Base-by-base conservation (phyloP, 1,139 yeast genomes). In the Zygosaccharomyces sapae region DNA sequence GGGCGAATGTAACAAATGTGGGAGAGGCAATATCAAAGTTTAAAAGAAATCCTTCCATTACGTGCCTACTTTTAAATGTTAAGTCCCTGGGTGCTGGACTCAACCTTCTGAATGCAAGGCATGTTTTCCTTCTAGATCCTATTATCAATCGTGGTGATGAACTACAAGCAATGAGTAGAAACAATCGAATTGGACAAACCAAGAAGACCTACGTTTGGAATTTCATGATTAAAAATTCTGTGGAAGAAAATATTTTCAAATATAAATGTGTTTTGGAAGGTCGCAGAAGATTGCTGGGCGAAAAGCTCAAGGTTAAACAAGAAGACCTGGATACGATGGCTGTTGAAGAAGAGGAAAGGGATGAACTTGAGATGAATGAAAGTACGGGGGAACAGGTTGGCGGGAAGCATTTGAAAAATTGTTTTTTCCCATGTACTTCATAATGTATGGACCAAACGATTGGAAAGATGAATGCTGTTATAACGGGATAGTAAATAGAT, bases 181-280 rank as follows among this genome's bases (percentile, higher is more conserved):
- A 92, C 39, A 96, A 90, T 62, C 71, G 98, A 52, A 90, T 92
- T 61, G 98, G 98, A 0, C 98, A 92, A 64, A 77, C 75, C 2
- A 71, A 74, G 36, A 79, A 77, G 13, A 92, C 97, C 0, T 84
- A 82, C 1, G 95, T 92, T 2, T 90, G 97, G 96, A 83, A 86
- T 77, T 88, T 90, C 70, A 82, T 86, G 29, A 84, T 89, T 47
- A 80, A 77, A 49, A 82, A 84, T 40, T 81, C 96, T 0, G 94
- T 92, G n/a, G 98, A 92, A 65, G 96, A 90, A 63, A 82, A 86
- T 45, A 86, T 92, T 46, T 77, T 87, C n/a, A 69, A 74, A 33
- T 63, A 65, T 46, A 65, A 65, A 45, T 55, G 63, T 19, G 50
- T 52, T 3, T 42, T 65, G 20, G 65, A 62, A 37, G 53, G 50